Evolutionary conservation across 1,284 basidiomycete species (phyloP).

Genomic region (Naganishia sp.): DNA sequence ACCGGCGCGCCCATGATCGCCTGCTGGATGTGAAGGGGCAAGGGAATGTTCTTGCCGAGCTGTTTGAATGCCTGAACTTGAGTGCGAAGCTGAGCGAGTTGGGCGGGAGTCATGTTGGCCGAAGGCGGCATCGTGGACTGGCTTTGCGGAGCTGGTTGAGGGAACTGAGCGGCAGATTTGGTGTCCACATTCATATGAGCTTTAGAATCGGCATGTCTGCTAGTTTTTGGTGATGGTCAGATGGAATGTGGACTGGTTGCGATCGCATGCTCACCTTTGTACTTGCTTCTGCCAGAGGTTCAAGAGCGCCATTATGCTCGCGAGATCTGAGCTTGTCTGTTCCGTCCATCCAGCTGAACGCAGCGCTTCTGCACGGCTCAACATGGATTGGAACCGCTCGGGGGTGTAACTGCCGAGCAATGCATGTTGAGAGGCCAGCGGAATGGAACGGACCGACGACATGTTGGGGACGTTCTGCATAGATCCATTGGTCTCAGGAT

Average conservation of each 20-base stretch:
- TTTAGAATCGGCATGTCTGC: slow-evolving; percentile 1
- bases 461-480: not conserved
- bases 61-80: slow-evolving; percentile 91
- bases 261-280: not conserved
- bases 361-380: slow-evolving; percentile 6
- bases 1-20: slow-evolving; percentile 60
- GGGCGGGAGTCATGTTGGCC: slow-evolving; percentile 71
- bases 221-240: not conserved
- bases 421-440: slow-evolving; percentile 13
- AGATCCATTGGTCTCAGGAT: not conserved
- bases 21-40: slow-evolving; percentile 77
- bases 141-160: not conserved
- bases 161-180: not conserved
- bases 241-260: not conserved
- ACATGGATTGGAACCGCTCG: slow-evolving; percentile 13
- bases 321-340: slow-evolving; percentile 30
- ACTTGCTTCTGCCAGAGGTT: slow-evolving; percentile 24
- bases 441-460: slow-evolving; percentile 10
- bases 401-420: slow-evolving; percentile 11
- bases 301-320: slow-evolving; percentile 32
- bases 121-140: slow-evolving; percentile 28
- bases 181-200: not conserved
- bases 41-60: slow-evolving; percentile 72
- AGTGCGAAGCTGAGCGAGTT: slow-evolving; percentile 78
- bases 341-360: slow-evolving; percentile 32